Evolutionary conservation across 75 land plant species (phyloP), one percentile per base, ranked within the genome.

Genomic region (Picea sitchensis): DNA sequence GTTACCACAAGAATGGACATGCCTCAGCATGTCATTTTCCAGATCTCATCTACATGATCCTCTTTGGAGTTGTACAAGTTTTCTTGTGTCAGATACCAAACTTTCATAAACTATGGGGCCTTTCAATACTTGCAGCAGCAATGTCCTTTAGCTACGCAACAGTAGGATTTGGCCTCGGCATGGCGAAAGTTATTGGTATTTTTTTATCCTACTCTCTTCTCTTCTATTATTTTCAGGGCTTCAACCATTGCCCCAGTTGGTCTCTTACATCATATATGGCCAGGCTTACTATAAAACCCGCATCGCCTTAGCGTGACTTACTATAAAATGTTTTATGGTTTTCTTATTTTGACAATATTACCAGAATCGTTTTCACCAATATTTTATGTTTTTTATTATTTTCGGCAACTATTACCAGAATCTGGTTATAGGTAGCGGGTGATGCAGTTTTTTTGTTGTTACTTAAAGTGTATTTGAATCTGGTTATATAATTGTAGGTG

Each of bases 131-230:
- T 31, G 85, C 85, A 75, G 73, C 85, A 9, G n/a, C 75, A n/a
- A 83, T 83, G 85, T 83, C 85, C 34, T 51, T 81, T 61, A 61
- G 73, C 30, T 83, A 83, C 11, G 76, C 85, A 44, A 59, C 75
- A 34, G 76, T 83, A 81, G 85, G 85, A 34, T 23, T 81, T 26
- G 73, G 78, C 26, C 85, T 83, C 9, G 84, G 71, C 23, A 59
- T 83, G 1, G 78, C 84, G 3, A 80, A 59, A 80, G 74, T 65
- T 34, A 32, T 65, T 56, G 82, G 82, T 81, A 62, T 47, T 31
- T 15, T 36, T 64, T 6, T 21, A 36, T 67, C 69, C 9, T 23
- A 38, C 44, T 38, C 68, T 65, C n/a, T 36, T 67, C 18, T 38
- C n/a, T n/a, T n/a, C n/a, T n/a, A 67, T 14, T 32, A 0, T 34